Evolutionary conservation across 495 filamentous ascomycete species (phyloP).

Genomic region (Aspergillus saccharolyticus): DNA sequence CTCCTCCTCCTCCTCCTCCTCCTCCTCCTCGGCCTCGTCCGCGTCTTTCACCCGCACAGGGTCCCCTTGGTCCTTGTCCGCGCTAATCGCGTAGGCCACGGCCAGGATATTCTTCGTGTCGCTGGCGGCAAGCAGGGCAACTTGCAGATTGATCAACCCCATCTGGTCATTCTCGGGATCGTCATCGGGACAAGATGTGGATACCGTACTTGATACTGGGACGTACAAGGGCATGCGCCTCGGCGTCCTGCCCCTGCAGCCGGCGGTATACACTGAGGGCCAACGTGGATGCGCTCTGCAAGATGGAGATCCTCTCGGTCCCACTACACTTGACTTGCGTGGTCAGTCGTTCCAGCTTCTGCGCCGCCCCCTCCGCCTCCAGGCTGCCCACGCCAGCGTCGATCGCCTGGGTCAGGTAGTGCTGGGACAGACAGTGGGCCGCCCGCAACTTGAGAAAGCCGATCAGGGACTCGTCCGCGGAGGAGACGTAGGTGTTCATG

Average conservation of each 20-base stretch:
- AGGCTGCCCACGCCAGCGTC: constrained; percentile 2
- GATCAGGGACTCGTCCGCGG: constrained; percentile 4
- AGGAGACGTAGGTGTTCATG: constrained; percentile 6
- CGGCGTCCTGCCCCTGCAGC: not conserved
- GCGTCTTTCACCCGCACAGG: too few relatives aligned
- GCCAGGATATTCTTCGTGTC: not conserved
- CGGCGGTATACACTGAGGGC: constrained; percentile 11
- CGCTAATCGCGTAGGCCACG: not conserved
- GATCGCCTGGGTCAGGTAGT: constrained; percentile 5
- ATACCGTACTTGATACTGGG: constrained; percentile 5
- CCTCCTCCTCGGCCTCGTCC: not conserved
- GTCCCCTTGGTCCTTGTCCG: not conserved
- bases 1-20: too few relatives aligned
- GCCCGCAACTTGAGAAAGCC: constrained; percentile 3
- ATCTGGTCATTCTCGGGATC: constrained; percentile 11
- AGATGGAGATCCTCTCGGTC: not conserved
- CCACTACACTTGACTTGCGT: not conserved
- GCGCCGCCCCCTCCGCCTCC: not conserved
- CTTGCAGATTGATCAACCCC: constrained; percentile 1
- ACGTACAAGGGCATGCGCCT: constrained; percentile 5
- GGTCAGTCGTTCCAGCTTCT: constrained; percentile 6
- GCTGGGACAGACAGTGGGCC: not conserved
- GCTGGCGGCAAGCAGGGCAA: constrained; percentile 1
- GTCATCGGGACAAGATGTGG: constrained; percentile 10
- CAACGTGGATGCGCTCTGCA: not conserved